Base-by-base conservation (phyloP, 2,329 filamentous ascomycete genomes). In the Cadophora malorum region DNA sequence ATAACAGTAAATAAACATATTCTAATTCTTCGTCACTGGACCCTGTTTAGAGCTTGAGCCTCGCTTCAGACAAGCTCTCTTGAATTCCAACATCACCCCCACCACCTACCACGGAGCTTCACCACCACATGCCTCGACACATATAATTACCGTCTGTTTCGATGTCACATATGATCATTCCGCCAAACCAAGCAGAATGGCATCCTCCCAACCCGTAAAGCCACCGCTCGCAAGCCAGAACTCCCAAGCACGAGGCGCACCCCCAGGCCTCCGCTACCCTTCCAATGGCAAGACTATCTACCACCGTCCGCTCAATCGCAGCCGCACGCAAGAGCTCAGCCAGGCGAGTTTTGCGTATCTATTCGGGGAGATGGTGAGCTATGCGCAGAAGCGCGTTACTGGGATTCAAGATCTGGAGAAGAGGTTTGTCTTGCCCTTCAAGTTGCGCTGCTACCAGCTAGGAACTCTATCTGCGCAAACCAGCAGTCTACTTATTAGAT, bases 281-380 rank as follows among this genome's bases (percentile, higher is more conserved):
- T 92, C 92, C 66, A 97, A 90, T 80, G 93, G 94, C 83, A 98
- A 98, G 83, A 97, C 94, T 72, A 98, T 99, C 83, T 99, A 98
- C 84, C 94, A 97, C 84, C 88, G 96, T 65, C 94, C 97, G 70
- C 85, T 98, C 70, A 97, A 97, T 81, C 91, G 96, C 72, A 91
- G 90, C 75, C 92, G 93, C 79, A 93, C 92, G 75, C 88, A 92
- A 67, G 95, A 98, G 83, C 88, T 96, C 73, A 97, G 94, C 79
- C 91, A 96, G 78, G 89, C 96, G 12, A 94, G 93, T 81, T 98
- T 99, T 81, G 95, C 96, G 52, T 98, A 97, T 80, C 85, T 99
- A 68, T 98, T 99, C 79, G 90, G 91, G 69, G 95, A 97, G 83
- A 97, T 98, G 92, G 94, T 99, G 61, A 90, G 89, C 76, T 98